Conservation (phyloP, 2,329 filamentous ascomycete species). For the Bretziella fagacearum region DNA sequence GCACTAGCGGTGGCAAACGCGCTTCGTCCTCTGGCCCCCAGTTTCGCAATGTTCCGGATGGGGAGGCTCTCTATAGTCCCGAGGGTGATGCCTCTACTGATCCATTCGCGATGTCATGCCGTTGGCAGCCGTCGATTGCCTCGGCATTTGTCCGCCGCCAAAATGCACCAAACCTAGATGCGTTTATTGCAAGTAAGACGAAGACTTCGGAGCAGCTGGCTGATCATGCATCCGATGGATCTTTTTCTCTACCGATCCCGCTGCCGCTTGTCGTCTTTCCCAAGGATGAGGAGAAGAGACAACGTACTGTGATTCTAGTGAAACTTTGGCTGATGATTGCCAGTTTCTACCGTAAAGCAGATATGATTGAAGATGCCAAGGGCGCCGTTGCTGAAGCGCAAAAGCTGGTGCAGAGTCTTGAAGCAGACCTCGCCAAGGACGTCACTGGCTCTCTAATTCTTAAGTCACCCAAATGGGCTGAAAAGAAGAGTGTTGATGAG, state of each 20-base stretch:
- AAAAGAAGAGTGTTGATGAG: slow-evolving; percentile 65
- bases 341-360: slow-evolving; percentile 69
- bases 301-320: slow-evolving; percentile 40
- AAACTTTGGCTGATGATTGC: slow-evolving; percentile 85
- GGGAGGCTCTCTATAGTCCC: slow-evolving; percentile 35
- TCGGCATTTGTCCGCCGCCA: slow-evolving; percentile 29
- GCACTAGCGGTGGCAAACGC: slow-evolving; percentile 28
- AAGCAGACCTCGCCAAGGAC: slow-evolving; percentile 46
- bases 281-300: slow-evolving; percentile 33
- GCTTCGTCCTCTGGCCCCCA: slow-evolving; percentile 27
- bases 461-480: slow-evolving; percentile 55
- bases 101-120: slow-evolving; percentile 28
- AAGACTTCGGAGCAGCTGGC: slow-evolving; percentile 24
- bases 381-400: slow-evolving; percentile 69
- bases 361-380: slow-evolving; percentile 61
- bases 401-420: slow-evolving; percentile 55
- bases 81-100: slow-evolving; percentile 28
- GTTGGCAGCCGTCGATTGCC: slow-evolving; percentile 24
- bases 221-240: slow-evolving; percentile 25
- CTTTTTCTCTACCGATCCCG: slow-evolving; percentile 29
- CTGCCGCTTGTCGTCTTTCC: slow-evolving; percentile 38
- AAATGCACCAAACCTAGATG: slow-evolving; percentile 29
- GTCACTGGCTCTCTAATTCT: slow-evolving; percentile 45
- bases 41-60: slow-evolving; percentile 30
- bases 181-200: slow-evolving; percentile 27